phyloP scores from a whole-genome alignment of 805 yeast species.

The Spathaspora boniae region DNA sequence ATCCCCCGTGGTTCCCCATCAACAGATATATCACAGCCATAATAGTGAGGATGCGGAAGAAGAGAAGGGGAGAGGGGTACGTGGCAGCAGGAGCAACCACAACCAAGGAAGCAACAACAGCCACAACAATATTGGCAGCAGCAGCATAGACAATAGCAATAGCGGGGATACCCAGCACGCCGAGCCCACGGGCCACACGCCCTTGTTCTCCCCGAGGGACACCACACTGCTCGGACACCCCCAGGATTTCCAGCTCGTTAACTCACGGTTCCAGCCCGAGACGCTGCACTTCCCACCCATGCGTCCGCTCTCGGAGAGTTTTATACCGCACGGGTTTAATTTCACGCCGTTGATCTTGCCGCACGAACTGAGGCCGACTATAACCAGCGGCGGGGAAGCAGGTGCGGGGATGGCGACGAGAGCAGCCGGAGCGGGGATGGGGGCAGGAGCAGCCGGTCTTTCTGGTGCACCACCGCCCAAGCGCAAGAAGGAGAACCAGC shows the following conservation, averaged over 20 bases:
- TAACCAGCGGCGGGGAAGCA: no score
- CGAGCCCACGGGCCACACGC: conserved; percentile 11
- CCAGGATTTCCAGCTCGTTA: conserved; percentile 7
- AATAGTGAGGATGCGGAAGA: conserved; percentile 3
- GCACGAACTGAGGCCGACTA: conserved; percentile 2
- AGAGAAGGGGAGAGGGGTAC: neutral
- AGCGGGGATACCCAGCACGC: neutral
- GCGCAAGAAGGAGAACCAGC: conserved; percentile 27
- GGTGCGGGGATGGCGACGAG: neutral
- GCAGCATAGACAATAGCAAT: no score
- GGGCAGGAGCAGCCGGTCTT: neutral
- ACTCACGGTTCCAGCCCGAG: neutral
- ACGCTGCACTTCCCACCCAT: conserved; percentile 19
- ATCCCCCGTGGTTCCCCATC: conserved; percentile 7
- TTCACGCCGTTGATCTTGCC: conserved; percentile 16
- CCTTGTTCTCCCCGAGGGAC: conserved; percentile 7
- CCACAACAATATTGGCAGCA: no score
- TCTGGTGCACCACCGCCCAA: conserved; percentile 2
- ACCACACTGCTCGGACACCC: neutral
- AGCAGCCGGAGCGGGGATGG: no score
- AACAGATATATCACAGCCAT: conserved; percentile 3
- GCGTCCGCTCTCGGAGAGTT: conserved; percentile 28
- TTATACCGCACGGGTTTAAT: conserved; percentile 20
- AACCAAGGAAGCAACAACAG: neutral
- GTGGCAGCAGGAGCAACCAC: neutral